Evolutionary conservation across 2,329 filamentous ascomycete genomes (phyloP).

Genomic region (Verticillium isaacii): DNA sequence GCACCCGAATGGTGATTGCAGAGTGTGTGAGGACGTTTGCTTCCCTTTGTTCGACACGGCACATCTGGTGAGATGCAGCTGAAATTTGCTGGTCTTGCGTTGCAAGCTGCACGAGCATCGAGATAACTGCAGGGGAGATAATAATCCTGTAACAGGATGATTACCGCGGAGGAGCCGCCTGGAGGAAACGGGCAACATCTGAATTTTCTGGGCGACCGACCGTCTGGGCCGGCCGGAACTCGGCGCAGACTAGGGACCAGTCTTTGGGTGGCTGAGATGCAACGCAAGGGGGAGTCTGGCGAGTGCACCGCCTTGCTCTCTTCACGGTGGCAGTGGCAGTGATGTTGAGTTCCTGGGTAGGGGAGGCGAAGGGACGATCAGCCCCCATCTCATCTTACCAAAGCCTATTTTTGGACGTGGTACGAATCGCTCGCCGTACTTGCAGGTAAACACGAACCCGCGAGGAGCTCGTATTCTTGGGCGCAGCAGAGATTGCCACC

Average conservation of each 20-base stretch:
- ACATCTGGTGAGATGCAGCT: too few relatives aligned
- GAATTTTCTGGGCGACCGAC: too few relatives aligned
- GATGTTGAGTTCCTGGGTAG: neutral
- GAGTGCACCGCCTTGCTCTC: slow-evolving; percentile 11
- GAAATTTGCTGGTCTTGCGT: too few relatives aligned
- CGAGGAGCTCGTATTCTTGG: neutral
- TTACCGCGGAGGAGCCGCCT: too few relatives aligned
- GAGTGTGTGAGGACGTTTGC: neutral
- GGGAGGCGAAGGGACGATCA: slow-evolving; percentile 6
- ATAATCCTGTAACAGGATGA: too few relatives aligned
- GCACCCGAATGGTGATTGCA: neutral
- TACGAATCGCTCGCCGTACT: neutral
- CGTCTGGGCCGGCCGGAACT: neutral
- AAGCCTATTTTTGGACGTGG: slow-evolving; percentile 9
- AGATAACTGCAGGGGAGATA: too few relatives aligned
- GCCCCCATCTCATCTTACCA: slow-evolving; percentile 12
- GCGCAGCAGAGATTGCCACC: neutral
- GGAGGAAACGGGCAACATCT: too few relatives aligned
- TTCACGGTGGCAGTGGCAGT: neutral
- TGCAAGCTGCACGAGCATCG: too few relatives aligned
- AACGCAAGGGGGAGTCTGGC: slow-evolving; percentile 2
- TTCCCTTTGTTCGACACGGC: too few relatives aligned
- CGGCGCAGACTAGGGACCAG: neutral
- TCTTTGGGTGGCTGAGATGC: slow-evolving; percentile 1
- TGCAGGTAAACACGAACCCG: neutral